Evolutionary conservation across 768 basidiomycete species (phyloP).

Genomic region (Pleurotus cornucopiae): DNA sequence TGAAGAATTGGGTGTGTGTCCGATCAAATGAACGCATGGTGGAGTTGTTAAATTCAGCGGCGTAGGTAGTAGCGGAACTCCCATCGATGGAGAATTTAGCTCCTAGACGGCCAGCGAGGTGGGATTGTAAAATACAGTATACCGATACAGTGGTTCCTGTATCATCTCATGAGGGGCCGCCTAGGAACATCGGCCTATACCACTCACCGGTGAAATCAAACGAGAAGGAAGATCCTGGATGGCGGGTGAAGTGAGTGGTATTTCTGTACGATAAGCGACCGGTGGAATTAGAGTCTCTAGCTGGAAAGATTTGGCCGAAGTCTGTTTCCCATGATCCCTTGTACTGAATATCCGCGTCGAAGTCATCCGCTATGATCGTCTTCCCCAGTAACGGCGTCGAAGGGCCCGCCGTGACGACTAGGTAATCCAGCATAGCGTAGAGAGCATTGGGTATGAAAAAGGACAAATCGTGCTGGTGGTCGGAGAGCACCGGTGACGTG

Average conservation of each 20-base stretch:
- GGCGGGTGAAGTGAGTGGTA: conserved; percentile 33
- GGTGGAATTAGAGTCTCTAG: conserved; percentile 22
- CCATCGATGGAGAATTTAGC: conserved; percentile 33
- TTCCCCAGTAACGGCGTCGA: conserved; percentile 29
- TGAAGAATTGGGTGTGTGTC: conserved; percentile 30
- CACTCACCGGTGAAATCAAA: conserved; percentile 32
- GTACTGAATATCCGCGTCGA: conserved; percentile 24
- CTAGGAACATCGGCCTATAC: neutral
- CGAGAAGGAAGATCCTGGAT: conserved; percentile 28
- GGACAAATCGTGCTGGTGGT: conserved; percentile 2
- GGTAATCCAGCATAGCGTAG: conserved; percentile 27
- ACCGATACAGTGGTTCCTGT: conserved; percentile 34
- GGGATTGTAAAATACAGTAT: conserved; percentile 25
- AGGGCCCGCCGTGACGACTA: conserved; percentile 31
- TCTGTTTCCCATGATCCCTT: conserved; percentile 26
- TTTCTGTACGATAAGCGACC: conserved; percentile 21
- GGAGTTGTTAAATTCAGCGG: conserved; percentile 7
- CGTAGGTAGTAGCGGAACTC: conserved; percentile 12
- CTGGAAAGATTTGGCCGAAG: conserved; percentile 11
- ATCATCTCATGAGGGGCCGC: no score
- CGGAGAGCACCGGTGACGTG: conserved; percentile 5
- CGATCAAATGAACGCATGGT: conserved; percentile 25
- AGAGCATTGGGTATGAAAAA: neutral
- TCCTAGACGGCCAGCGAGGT: conserved; percentile 25
- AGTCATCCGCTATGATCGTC: conserved; percentile 35